Evolutionary conservation across 768 basidiomycete species (phyloP), one percentile per base, ranked within the genome.

Genomic region (Solioccasus polychromus): DNA sequence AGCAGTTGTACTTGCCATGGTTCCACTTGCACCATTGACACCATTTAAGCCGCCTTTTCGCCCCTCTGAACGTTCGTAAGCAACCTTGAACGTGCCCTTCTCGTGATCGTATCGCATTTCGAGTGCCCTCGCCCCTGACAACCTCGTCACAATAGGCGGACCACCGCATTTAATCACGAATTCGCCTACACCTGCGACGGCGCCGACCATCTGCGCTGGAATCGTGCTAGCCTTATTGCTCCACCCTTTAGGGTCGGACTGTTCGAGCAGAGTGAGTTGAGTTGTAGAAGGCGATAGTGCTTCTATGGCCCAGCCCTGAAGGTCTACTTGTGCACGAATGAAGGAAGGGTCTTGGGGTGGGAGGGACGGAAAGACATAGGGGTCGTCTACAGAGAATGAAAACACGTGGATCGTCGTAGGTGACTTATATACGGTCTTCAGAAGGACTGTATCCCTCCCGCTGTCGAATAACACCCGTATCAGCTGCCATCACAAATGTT

Each of bases 221-320:
- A 95, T 93, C 11, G 89, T 88, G 0, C 83, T 82, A 11, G 63
- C 66, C 66, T 97, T 98, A 68, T 90, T 92, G 5, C 91, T 83
- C 94, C 95, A 97, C 36, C 93, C 93, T 66, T 94, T 91, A 6
- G 93, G 93, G 63, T 99, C 95, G 10, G 91, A 93, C 66, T 98
- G 96, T 59, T 98, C 95, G 5, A 99, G 77, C 1, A 99, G 71
- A 0, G 93, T 96, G 50, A 99, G 81, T 10, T 89, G 80, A 0
- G 94, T 96, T 2, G 96, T 98, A 3, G 83, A 97, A 0, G 95
- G 96, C 1, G 94, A 97, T 8, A 99, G 73, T 0, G 88, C 79
- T 66, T 98, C 95, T 55, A 99, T 92, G 1, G 95, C 90, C 90
- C 94, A 98, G 37, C 95, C 96, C 69, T 92, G 93, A n/a, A 99